phyloP scores from a whole-genome alignment of 345 rosid species.

The Salix suchowensis region DNA sequence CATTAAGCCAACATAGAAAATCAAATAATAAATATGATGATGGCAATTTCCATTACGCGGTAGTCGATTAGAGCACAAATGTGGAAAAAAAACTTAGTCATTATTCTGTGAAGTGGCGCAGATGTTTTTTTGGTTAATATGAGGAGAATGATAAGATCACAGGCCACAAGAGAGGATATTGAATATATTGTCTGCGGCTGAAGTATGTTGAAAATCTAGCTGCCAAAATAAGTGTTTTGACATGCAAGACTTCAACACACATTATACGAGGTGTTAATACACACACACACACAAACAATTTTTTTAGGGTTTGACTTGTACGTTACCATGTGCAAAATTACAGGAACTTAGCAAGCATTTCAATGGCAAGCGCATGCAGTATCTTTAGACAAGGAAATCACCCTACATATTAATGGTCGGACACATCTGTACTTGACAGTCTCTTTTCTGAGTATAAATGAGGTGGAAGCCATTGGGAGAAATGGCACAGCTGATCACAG shows the following conservation, averaged over 20 bases:
- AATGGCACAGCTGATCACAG: neutral
- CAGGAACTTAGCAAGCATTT: neutral
- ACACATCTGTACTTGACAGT: neutral
- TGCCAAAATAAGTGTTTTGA: neutral
- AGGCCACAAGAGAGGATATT: neutral
- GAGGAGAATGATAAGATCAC: neutral
- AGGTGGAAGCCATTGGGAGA: neutral
- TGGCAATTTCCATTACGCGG: neutral
- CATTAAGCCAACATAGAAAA: neutral
- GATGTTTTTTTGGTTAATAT: neutral
- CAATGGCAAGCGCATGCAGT: neutral
- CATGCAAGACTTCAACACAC: neutral
- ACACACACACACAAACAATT: neutral
- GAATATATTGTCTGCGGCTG: neutral
- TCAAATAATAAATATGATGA: neutral
- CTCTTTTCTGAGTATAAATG: neutral
- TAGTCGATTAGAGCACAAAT: neutral
- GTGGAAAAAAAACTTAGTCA: neutral
- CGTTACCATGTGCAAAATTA: neutral
- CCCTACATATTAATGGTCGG: neutral
- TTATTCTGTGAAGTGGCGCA: neutral
- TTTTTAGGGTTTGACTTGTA: neutral
- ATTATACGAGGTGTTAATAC: neutral
- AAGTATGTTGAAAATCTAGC: neutral
- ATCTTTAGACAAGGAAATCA: neutral